Evolutionary conservation across 2,329 filamentous ascomycete species (phyloP).

Genomic region (Emydomyces testavorans): DNA sequence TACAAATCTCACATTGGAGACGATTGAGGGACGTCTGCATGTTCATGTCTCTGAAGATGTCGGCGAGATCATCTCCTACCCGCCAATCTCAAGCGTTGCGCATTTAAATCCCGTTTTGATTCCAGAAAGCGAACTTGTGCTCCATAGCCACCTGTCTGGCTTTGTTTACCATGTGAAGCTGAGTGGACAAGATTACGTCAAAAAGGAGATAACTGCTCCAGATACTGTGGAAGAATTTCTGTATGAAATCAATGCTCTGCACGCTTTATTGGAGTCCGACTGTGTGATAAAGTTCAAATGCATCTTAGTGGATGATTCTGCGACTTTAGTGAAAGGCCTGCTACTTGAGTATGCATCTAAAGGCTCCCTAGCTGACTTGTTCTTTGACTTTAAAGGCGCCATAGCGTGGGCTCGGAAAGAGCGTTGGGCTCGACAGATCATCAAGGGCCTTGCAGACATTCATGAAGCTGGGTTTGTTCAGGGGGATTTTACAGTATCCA

Average conservation of each 20-base stretch:
- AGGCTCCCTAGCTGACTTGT: constrained; percentile 78
- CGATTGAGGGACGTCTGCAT: constrained; percentile 73
- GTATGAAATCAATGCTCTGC: constrained; percentile 94
- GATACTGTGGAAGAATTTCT: constrained; percentile 94
- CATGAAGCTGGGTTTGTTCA: constrained; percentile 95
- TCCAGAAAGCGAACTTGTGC: constrained; percentile 64
- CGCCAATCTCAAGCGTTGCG: constrained; percentile 57
- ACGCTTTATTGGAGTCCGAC: constrained; percentile 57
- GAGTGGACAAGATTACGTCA: constrained; percentile 61
- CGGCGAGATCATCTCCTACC: constrained; percentile 87
- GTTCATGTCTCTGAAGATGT: constrained; percentile 97
- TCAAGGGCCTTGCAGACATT: constrained; percentile 78
- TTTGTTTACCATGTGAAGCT: constrained; percentile 91
- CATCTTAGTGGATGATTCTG: constrained; percentile 69
- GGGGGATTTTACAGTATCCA: constrained; percentile 92
- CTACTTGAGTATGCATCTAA: constrained; percentile 78
- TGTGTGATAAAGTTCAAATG: constrained; percentile 81
- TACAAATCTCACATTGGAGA: constrained; percentile 89
- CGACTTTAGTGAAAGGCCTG: constrained; percentile 68
- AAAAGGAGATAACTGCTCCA: constrained; percentile 94
- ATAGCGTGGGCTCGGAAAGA: constrained; percentile 62
- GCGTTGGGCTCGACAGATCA: constrained; percentile 83
- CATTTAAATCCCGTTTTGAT: constrained; percentile 50
- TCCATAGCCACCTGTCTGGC: constrained; percentile 87
- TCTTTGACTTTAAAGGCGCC: constrained; percentile 62